phyloP scores from a whole-genome alignment of 352 stramenopile genomes.

The Phytopythium ostracodes region DNA sequence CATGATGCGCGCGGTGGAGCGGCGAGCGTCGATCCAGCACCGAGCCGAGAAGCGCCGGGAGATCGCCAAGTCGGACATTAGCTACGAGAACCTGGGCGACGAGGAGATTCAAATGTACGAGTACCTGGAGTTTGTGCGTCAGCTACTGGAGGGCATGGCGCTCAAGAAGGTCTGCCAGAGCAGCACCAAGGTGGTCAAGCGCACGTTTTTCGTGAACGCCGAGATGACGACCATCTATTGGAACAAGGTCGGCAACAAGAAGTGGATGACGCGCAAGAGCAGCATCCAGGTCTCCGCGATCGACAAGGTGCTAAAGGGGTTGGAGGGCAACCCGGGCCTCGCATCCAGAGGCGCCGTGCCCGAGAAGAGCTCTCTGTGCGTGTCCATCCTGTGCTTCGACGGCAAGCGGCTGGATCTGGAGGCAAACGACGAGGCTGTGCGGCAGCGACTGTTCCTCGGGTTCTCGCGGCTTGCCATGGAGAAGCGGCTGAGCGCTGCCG shows the following conservation, averaged over 20 bases:
- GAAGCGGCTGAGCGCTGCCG: conserved; percentile 13
- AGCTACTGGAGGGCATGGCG: conserved; percentile 48
- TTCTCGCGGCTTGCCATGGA: conserved; percentile 50
- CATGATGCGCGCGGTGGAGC: conserved; percentile 29
- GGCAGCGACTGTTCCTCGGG: conserved; percentile 42
- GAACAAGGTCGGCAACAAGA: conserved; percentile 45
- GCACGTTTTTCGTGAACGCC: conserved; percentile 48
- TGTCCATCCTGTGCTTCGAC: conserved; percentile 44
- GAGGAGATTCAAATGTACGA: conserved; percentile 65
- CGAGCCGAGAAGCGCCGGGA: conserved; percentile 42
- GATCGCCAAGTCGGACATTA: conserved; percentile 46
- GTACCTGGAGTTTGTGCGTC: conserved; percentile 68
- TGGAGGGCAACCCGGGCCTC: conserved; percentile 29
- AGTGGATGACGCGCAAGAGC: conserved; percentile 43
- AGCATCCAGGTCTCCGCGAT: conserved; percentile 39
- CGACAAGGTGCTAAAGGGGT: conserved; percentile 41
- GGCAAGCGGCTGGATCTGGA: conserved; percentile 51
- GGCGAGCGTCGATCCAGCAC: conserved; percentile 38
- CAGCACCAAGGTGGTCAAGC: conserved; percentile 53
- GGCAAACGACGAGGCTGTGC: conserved; percentile 37
- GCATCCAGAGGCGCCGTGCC: conserved; percentile 16
- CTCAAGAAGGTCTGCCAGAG: conserved; percentile 68
- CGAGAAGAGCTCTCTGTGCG: conserved; percentile 31
- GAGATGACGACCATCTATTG: conserved; percentile 50
- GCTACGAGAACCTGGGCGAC: conserved; percentile 56